phyloP scores from a whole-genome alignment of 805 yeast species.

The Candida pseudofarinosa region DNA sequence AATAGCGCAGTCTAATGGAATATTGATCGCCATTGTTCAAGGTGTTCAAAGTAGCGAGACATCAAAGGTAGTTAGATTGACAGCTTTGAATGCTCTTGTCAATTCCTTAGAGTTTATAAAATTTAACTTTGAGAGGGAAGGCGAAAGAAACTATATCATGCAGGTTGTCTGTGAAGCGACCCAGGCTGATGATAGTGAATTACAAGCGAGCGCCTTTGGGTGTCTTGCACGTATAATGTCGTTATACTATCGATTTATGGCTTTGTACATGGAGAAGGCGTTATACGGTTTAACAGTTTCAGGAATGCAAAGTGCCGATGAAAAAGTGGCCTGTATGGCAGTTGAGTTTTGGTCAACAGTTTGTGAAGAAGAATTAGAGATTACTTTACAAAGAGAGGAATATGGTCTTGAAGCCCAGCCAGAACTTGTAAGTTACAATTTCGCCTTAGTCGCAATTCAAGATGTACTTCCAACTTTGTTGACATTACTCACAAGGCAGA shows the following conservation, averaged over 20 bases:
- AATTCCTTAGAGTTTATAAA: conserved; percentile 88
- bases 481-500: conserved; percentile 76
- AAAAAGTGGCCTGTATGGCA: conserved; percentile 94
- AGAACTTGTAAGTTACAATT: conserved; percentile 60
- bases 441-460: conserved; percentile 77
- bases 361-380: conserved; percentile 94
- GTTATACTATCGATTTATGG: conserved; percentile 84
- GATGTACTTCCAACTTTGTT: conserved; percentile 88
- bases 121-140: conserved; percentile 84
- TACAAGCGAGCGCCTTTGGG: conserved; percentile 94
- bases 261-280: conserved; percentile 96
- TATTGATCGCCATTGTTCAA: conserved; percentile 91
- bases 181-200: conserved; percentile 75
- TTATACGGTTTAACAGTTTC: conserved; percentile 81
- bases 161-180: conserved; percentile 99
- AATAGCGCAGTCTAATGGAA: conserved; percentile 83
- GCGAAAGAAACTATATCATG: conserved; percentile 96
- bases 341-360: conserved; percentile 99
- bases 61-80: conserved; percentile 67
- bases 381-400: conserved; percentile 64
- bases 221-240: conserved; percentile 91
- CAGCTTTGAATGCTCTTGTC: conserved; percentile 89
- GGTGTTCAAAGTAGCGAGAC: conserved; percentile 88
- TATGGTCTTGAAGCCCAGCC: conserved; percentile 42
- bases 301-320: conserved; percentile 85